Base-by-base conservation (phyloP, 352 stramenopile genomes). In the Elongisporangium anandrum region DNA sequence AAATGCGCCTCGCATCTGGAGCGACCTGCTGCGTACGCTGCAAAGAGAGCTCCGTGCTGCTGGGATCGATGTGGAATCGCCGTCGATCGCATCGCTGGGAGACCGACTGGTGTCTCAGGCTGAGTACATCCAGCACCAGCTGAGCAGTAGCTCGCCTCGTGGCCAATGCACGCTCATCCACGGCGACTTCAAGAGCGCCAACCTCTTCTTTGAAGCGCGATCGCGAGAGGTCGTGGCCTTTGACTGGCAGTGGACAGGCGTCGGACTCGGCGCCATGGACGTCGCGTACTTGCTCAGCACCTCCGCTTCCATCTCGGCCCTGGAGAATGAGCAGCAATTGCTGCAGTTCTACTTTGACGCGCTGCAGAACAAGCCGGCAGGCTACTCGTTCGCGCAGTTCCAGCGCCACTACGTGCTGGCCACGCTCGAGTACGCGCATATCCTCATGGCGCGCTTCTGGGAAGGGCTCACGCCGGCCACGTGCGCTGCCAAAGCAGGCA, bases 221-320 rank as follows among this genome's bases (percentile, higher is more conserved):
- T 69, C 74, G 9, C 66, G 72, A 5, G 54, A 75, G 16, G 79
- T 81, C 15, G 71, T 85, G 56, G 81, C 79, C 4, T 91, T 91
- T 49, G 81, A 91, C 62, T 91, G 81, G 81, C 79, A 91, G 56
- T 91, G 81, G 81, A 74, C 62, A 15, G 81, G 81, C 3, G 53
- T 87, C 20, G 81, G 73, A n/a, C 66, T 88, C 8, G 81, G 79
- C 4, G 81, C 64, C 13, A 61, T 86, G 50, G 81, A 91, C 59
- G 79, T 91, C 21, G 78, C 81, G 23, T 87, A 88, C 52, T 48
- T 91, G 20, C 65, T 91, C 51, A 87, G 81, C 64, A 91, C 81
- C 10, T 91, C 79, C 0, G 77, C 85, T 39, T 66, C 52, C 26
- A 78, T 87, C n/a, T 72, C 74, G n/a, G 69, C 75, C 7, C 58